Conservation (phyloP, 2,329 filamentous ascomycete species). For the Pestalotiopsis sp. region DNA sequence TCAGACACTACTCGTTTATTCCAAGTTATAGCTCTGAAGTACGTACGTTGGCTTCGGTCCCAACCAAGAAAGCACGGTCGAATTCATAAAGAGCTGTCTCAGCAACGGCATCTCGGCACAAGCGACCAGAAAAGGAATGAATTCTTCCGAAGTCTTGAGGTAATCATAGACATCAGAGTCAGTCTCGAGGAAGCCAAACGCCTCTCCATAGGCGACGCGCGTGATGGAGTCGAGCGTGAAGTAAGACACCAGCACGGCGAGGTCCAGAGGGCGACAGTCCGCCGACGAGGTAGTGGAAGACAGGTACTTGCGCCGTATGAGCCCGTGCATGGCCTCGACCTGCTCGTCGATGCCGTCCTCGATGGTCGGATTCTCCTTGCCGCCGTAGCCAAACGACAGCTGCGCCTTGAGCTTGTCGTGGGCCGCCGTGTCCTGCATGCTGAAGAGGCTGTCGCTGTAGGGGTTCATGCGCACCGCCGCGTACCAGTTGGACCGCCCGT, state of each 20-base stretch:
- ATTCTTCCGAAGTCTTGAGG: conserved; percentile 38
- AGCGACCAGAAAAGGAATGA: conserved; percentile 38
- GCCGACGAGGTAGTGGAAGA: background rate
- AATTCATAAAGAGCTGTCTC: background rate
- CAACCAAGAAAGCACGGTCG: background rate
- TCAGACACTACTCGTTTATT: background rate
- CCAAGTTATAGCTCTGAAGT: too few relatives aligned
- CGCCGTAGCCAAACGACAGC: conserved; percentile 13
- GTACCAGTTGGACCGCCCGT: conserved; percentile 15
- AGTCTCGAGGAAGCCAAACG: conserved; percentile 43
- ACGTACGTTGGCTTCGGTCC: conserved; percentile 6
- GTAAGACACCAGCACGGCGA: conserved; percentile 44
- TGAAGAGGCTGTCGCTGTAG: conserved; percentile 9
- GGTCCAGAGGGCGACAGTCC: conserved; percentile 36
- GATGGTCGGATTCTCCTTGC: conserved; percentile 12
- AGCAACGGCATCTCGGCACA: conserved; percentile 3
- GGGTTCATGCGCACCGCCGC: conserved; percentile 8
- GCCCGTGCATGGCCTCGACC: conserved; percentile 16
- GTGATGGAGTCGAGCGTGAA: conserved; percentile 54
- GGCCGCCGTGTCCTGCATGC: conserved; percentile 8
- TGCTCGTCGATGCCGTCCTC: conserved; percentile 18
- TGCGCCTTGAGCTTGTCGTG: conserved; percentile 12
- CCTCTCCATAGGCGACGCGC: conserved; percentile 46
- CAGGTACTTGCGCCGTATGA: conserved; percentile 22
- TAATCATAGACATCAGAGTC: conserved; percentile 47